Percentiles rank a stretch among this genome's conserved stretches.
Conservation (phyloP, 129 eudicot species). For the Helianthus annuus region HanXRQr2.0-SUNRISE NC_035444.2:37349337-37349836, state of each 20-base stretch:
- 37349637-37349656: conserved; percentile 15
- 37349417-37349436: conserved; percentile 26
- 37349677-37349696: neutral
- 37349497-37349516: conserved; percentile 11
- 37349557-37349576: neutral
- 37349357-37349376: too few species aligned
- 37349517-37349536: conserved; percentile 7
- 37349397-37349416: neutral
- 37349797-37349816: conserved; percentile 45
- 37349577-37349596: neutral
- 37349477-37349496: conserved; percentile 8
- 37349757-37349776: conserved; percentile 41
- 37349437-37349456: conserved; percentile 3
- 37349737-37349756: conserved; percentile 38
- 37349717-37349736: conserved; percentile 31
- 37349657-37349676: conserved; percentile 14
- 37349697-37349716: neutral
- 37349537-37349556: conserved; percentile 11
- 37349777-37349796: conserved; percentile 43
- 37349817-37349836: conserved; percentile 35
- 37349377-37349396: neutral
- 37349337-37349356: too few species aligned
- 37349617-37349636: conserved; percentile 24
- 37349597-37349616: conserved; percentile 15
- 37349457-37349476: neutral